phyloP scores from a whole-genome alignment of 345 rosid species.

The Carallia pectinifolia region DNA sequence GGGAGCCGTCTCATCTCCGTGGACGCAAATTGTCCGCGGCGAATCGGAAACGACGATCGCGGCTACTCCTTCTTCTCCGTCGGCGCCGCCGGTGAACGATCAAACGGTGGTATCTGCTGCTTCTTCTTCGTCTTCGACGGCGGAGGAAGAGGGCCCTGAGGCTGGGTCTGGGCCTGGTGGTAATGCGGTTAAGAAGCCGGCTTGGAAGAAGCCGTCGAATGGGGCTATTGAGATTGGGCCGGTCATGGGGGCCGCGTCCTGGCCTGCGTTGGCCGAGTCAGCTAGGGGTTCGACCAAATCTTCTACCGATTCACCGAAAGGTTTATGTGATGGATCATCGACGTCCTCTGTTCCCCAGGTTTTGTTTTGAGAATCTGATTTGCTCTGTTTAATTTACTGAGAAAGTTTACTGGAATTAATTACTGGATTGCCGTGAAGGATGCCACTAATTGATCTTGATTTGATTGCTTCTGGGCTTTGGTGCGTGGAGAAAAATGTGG shows the following conservation, averaged over 20 bases:
- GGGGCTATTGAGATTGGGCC: constrained; percentile 48
- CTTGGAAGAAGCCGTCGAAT: constrained; percentile 71
- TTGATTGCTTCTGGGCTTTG: not conserved
- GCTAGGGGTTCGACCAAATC: constrained; percentile 48
- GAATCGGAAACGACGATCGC: constrained; percentile 32
- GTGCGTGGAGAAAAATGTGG: not conserved
- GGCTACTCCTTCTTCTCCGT: constrained; percentile 24
- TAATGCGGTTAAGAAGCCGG: constrained; percentile 64
- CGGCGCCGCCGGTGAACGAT: constrained; percentile 18
- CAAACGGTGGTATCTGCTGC: constrained; percentile 8
- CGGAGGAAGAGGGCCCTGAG: constrained; percentile 42
- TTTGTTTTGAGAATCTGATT: constrained; percentile 2
- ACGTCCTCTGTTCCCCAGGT: constrained; percentile 41
- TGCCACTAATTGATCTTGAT: not conserved
- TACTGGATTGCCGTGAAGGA: not conserved
- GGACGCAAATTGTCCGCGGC: constrained; percentile 48
- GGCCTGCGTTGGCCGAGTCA: constrained; percentile 71
- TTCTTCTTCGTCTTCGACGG: constrained; percentile 28
- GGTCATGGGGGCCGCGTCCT: constrained; percentile 55
- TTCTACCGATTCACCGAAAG: constrained; percentile 39
- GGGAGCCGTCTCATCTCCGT: constrained; percentile 31
- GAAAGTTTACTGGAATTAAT: not conserved
- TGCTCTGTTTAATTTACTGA: not conserved
- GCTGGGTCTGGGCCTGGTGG: constrained; percentile 32
- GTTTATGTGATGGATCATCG: constrained; percentile 45